These are phyloP conservation scores for Amylostereum areolatum DNA, from an alignment of 1,284 basidiomycete species.

Conservation along the genomic window DNA sequence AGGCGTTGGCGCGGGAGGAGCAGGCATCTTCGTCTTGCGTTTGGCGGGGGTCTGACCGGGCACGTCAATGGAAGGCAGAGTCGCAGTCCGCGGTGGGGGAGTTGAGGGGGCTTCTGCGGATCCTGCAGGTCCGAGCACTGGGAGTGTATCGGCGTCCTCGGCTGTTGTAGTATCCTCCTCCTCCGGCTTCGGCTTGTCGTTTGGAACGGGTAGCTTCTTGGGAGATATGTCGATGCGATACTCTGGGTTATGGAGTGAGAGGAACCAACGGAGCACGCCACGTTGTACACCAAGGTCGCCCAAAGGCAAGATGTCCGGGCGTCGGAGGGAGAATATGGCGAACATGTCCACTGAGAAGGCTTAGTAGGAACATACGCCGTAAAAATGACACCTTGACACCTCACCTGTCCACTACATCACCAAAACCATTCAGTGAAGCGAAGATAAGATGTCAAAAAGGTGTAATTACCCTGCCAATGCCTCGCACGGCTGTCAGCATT, in stretches of 20 bases:
- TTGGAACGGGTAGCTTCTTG: constrained; percentile 38
- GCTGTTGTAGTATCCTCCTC: constrained; percentile 13
- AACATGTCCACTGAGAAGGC: constrained; percentile 73
- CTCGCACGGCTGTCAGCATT: constrained; percentile 73
- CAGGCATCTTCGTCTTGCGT: constrained; percentile 8
- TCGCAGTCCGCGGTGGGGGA: constrained; percentile 2
- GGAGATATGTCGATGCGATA: constrained; percentile 47
- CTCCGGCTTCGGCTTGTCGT: constrained; percentile 17
- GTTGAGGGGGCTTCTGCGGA: constrained; percentile 1
- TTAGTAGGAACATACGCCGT: not conserved
- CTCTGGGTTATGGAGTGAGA: constrained; percentile 54
- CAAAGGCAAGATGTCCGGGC: constrained; percentile 75
- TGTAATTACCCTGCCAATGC: constrained; percentile 62
- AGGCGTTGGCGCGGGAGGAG: constrained; percentile 12
- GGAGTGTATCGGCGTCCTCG: not conserved
- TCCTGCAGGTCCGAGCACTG: constrained; percentile 1
- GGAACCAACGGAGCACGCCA: constrained; percentile 70
- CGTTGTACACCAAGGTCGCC: constrained; percentile 82
- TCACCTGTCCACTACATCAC: constrained; percentile 30
- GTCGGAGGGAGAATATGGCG: constrained; percentile 78
- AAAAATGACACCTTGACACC: constrained; percentile 5
- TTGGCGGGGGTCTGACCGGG: not conserved
- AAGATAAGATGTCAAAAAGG: not conserved
- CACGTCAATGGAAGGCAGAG: not conserved
- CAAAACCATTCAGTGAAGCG: not conserved